A percentile compares a stretch with the other conserved stretches of the same genome.
Evolutionary conservation across 2,329 filamentous ascomycete genomes (phyloP).

Genomic region (Blastomyces emzantsi): DNA sequence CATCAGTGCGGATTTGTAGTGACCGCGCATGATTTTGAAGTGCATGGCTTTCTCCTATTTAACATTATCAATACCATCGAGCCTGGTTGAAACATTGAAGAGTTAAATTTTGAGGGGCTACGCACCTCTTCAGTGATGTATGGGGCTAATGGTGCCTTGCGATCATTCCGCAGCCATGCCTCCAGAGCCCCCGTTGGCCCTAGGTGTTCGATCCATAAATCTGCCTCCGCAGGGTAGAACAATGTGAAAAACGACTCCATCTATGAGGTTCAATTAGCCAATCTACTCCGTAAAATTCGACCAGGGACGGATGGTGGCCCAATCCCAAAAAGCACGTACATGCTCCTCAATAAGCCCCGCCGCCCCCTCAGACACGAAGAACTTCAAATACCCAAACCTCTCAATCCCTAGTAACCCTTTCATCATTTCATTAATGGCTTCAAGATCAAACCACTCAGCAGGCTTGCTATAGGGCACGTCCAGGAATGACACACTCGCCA

Average conservation of each 20-base stretch:
- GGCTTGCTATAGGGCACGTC: slow-evolving; percentile 19
- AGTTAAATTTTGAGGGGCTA: neutral
- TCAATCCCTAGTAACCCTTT: slow-evolving; percentile 19
- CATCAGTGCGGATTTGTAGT: slow-evolving; percentile 18
- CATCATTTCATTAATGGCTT: slow-evolving; percentile 18
- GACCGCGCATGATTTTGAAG: slow-evolving; percentile 18
- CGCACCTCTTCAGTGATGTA: slow-evolving; percentile 19
- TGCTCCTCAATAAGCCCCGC: slow-evolving; percentile 19
- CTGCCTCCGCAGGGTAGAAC: slow-evolving; percentile 19
- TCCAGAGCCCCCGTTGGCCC: slow-evolving; percentile 19
- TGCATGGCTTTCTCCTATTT: slow-evolving; percentile 18
- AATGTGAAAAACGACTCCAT: slow-evolving; percentile 21
- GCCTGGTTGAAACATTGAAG: neutral
- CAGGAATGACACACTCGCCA: slow-evolving; percentile 19
- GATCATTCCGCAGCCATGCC: slow-evolving; percentile 19
- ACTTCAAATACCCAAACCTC: slow-evolving; percentile 21
- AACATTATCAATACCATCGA: neutral
- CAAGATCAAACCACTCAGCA: slow-evolving; percentile 19
- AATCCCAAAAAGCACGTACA: slow-evolving; percentile 13
- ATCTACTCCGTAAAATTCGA: no score
- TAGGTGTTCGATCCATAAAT: slow-evolving; percentile 19
- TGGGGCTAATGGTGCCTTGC: slow-evolving; percentile 13
- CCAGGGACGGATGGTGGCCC: no score
- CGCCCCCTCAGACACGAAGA: slow-evolving; percentile 16
- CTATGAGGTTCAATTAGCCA: slow-evolving; percentile 7